Evolutionary conservation across 768 basidiomycete genomes (phyloP).

Genomic region (Auriscalpium vulgare): DNA sequence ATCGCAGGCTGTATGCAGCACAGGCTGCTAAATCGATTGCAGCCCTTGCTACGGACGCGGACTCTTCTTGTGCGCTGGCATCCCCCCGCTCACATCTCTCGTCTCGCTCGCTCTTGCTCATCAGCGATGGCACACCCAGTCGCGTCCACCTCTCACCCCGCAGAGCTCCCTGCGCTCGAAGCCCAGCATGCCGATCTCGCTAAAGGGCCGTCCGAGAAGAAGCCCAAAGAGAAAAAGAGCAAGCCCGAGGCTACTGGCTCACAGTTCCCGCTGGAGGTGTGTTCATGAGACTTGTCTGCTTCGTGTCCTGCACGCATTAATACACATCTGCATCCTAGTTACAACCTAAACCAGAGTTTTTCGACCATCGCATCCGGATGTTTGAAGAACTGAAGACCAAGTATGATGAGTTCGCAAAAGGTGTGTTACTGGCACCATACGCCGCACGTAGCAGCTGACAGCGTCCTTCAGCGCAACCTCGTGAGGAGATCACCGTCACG

Average conservation of each 20-base stretch:
- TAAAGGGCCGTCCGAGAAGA: conserved; percentile 20
- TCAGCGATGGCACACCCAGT: conserved; percentile 43
- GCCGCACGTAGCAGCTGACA: not conserved
- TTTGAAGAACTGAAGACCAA: conserved; percentile 84
- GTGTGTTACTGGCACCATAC: conserved; percentile 33
- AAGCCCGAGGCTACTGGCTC: conserved; percentile 28
- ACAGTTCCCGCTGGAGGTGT: conserved; percentile 59
- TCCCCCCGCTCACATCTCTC: conserved; percentile 7
- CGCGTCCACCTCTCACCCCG: conserved; percentile 47
- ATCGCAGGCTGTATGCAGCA: conserved; percentile 21
- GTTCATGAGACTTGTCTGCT: conserved; percentile 6
- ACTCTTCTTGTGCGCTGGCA: not conserved
- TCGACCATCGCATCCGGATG: conserved; percentile 84
- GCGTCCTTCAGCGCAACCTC: conserved; percentile 55
- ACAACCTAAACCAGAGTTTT: conserved; percentile 76
- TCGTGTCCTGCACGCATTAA: not conserved
- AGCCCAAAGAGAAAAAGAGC: conserved; percentile 38
- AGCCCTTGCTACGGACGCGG: conserved; percentile 8
- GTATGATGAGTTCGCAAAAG: conserved; percentile 71
- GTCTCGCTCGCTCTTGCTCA: conserved; percentile 11
- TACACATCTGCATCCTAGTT: conserved; percentile 37
- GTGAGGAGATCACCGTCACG: conserved; percentile 76
- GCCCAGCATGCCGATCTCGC: conserved; percentile 1
- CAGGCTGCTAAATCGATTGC: conserved; percentile 26
- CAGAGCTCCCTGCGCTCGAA: conserved; percentile 34